A percentile compares a stretch with the other conserved stretches of the same genome.
phyloP scores from a whole-genome alignment of 805 yeast species.

The Candida nitratophila region DNA sequence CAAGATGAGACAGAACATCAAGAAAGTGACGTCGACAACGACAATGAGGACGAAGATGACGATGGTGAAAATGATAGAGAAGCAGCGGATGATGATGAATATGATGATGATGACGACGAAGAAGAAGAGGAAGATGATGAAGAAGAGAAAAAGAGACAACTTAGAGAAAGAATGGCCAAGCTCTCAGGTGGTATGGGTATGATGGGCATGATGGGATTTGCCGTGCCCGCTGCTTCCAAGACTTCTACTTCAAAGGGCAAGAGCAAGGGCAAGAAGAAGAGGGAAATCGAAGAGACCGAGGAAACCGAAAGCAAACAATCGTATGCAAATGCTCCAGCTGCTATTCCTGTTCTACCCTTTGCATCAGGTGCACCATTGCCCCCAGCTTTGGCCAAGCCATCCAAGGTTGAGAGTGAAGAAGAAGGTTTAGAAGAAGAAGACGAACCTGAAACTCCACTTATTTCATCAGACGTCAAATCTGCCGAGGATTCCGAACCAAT shows the following conservation, averaged over 20 bases:
- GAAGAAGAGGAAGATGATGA: slow-evolving; percentile 67
- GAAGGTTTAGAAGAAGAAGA: slow-evolving; percentile 13
- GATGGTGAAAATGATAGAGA: slow-evolving; percentile 26
- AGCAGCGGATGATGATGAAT: slow-evolving; percentile 35
- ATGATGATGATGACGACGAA: slow-evolving; percentile 41
- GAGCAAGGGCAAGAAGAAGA: slow-evolving; percentile 11
- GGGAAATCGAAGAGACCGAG: slow-evolving; percentile 12
- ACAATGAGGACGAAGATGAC: slow-evolving; percentile 22
- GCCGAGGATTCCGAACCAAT: neutral
- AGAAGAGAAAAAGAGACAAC: slow-evolving; percentile 64
- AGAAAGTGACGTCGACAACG: slow-evolving; percentile 9
- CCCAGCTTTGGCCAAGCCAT: neutral
- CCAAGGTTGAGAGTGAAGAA: slow-evolving; percentile 4
- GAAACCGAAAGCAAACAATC: slow-evolving; percentile 9
- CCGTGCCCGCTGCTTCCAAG: slow-evolving; percentile 26
- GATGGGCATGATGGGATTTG: slow-evolving; percentile 64
- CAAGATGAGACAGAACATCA: slow-evolving; percentile 9
- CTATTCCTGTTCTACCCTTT: slow-evolving; percentile 50
- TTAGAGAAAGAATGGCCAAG: slow-evolving; percentile 94
- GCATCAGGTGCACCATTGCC: slow-evolving; percentile 30
- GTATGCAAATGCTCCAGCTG: slow-evolving; percentile 22
- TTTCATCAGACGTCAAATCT: slow-evolving; percentile 2
- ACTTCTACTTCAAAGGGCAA: slow-evolving; percentile 15
- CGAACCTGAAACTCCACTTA: slow-evolving; percentile 4
- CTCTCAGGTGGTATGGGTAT: slow-evolving; percentile 81